Percentiles rank a stretch among this genome's conserved stretches.
phyloP scores from a whole-genome alignment of 2,329 filamentous ascomycete species.

The Davidsoniella eucalypti region DNA sequence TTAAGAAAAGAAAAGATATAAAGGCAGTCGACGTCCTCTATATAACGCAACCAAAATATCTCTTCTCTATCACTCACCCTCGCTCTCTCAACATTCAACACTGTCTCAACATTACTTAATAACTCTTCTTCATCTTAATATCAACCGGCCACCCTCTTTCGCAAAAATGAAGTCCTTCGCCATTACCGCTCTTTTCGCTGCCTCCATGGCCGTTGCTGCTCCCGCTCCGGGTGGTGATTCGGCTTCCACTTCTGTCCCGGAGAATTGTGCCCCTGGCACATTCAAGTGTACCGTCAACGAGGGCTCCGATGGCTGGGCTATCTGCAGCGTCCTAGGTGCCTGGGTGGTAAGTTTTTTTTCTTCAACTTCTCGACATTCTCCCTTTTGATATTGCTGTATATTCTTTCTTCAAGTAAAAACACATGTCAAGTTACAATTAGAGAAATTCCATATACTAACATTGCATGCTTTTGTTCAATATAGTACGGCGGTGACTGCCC shows the following conservation, averaged over 20 bases:
- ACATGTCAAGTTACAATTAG: background rate
- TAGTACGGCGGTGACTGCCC: conserved; percentile 22
- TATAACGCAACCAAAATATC: too few species aligned
- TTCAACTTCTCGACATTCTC: background rate
- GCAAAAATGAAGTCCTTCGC: background rate
- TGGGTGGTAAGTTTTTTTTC: conserved; percentile 21
- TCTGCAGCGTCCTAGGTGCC: conserved; percentile 19
- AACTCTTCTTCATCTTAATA: background rate
- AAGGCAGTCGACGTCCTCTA: too few species aligned
- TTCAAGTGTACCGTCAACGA: conserved; percentile 19
- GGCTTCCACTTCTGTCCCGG: background rate
- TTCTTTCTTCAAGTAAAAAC: background rate
- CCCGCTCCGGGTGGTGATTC: conserved; percentile 5
- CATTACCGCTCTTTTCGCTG: background rate
- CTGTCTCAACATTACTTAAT: background rate
- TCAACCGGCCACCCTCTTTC: background rate
- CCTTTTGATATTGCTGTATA: background rate
- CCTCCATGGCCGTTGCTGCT: background rate
- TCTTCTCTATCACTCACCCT: too few species aligned
- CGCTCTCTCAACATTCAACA: too few species aligned
- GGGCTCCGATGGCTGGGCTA: conserved; percentile 18
- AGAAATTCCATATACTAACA: background rate
- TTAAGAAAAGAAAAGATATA: too few species aligned
- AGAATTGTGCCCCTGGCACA: conserved; percentile 20
- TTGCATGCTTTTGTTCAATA: background rate